phyloP scores from a whole-genome alignment of 495 filamentous ascomycete genomes.

The Hypoxylon fragiforme region DNA sequence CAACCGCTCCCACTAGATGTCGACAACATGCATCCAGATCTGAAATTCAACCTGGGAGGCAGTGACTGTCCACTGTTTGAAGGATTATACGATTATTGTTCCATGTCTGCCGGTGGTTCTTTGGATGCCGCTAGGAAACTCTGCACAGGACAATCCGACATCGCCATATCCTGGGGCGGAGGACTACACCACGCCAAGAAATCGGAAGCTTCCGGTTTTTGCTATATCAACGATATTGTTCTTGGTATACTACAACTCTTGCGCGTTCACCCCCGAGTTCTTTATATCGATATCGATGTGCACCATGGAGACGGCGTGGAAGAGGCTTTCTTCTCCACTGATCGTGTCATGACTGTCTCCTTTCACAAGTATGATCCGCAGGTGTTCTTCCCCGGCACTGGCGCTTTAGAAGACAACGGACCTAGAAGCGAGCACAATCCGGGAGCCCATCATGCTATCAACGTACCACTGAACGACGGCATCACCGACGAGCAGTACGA shows the following conservation, averaged over 20 bases:
- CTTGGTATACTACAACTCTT: conserved; percentile 90
- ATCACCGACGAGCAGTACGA: conserved; percentile 93
- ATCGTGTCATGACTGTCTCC: conserved; percentile 93
- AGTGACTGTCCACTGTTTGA: conserved; percentile 97
- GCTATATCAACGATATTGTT: conserved; percentile 98
- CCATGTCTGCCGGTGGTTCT: conserved; percentile 86
- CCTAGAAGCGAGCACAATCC: conserved; percentile 79
- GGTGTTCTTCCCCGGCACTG: conserved; percentile 95
- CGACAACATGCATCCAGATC: conserved; percentile 51
- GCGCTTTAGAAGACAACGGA: conserved; percentile 89
- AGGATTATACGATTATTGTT: conserved; percentile 92
- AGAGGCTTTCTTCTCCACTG: conserved; percentile 94
- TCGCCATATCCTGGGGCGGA: conserved; percentile 99
- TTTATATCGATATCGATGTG: conserved; percentile 98
- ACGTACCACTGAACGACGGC: conserved; percentile 92
- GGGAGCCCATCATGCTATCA: conserved; percentile 93
- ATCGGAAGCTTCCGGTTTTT: conserved; percentile 90
- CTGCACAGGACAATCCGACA: conserved; percentile 81
- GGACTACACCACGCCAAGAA: conserved; percentile 98
- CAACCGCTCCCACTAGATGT: conserved; percentile 54
- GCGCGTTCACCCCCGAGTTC: conserved; percentile 82
- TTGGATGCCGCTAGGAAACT: conserved; percentile 91
- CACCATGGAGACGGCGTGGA: conserved; percentile 98
- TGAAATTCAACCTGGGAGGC: conserved; percentile 78
- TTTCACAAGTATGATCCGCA: conserved; percentile 93